Percentiles rank a stretch among this genome's conserved stretches.
Conservation (phyloP, 257 asterid species). For the Solanum piurae region DNA sequence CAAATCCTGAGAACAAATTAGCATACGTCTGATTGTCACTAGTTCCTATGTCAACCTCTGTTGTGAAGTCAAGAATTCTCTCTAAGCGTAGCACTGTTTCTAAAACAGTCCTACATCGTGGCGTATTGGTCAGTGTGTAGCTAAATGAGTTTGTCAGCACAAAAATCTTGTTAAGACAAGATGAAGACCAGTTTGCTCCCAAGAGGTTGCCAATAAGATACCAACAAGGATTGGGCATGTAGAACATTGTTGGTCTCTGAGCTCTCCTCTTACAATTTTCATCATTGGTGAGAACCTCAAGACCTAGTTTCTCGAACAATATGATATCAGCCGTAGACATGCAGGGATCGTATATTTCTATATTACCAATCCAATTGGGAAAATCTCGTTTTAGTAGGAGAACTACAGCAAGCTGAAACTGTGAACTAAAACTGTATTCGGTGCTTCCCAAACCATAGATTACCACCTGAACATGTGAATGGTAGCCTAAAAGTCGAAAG, state of each 20-base stretch:
- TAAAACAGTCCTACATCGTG: background rate
- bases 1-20: background rate
- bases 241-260: background rate
- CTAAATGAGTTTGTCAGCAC: background rate
- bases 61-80: background rate
- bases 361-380: background rate
- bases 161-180: background rate
- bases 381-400: background rate
- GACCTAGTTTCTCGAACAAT: background rate
- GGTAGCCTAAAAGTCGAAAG: background rate
- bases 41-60: background rate
- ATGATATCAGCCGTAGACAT: background rate
- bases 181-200: constrained; percentile 3
- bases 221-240: background rate
- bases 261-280: background rate
- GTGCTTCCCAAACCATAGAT: background rate
- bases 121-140: background rate
- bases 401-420: background rate
- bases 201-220: background rate
- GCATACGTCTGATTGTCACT: background rate
- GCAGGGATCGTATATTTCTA: background rate
- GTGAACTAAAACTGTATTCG: background rate
- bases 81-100: background rate
- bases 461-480: background rate
- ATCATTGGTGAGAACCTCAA: background rate